Evolutionary conservation across 2,329 filamentous ascomycete species (phyloP).

Genomic region (Alternaria solani): DNA sequence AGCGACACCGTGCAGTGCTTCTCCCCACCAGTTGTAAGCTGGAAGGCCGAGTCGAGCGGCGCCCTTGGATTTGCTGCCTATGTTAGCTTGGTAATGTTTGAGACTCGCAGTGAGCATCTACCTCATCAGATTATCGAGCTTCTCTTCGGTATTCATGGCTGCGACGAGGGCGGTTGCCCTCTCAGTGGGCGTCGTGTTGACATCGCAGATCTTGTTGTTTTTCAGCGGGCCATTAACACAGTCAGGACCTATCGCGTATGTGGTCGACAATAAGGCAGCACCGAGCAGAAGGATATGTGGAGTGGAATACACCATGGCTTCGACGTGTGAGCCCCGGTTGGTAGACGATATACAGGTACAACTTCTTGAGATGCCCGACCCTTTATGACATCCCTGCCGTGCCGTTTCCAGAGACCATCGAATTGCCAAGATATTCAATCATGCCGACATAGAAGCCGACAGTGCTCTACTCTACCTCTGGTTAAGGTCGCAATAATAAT

Average conservation of each 20-base stretch:
- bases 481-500: not conserved
- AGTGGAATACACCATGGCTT: constrained; percentile 3
- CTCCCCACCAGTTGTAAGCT: constrained; percentile 63
- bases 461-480: not conserved
- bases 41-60: constrained; percentile 65
- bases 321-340: not conserved
- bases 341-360: not conserved
- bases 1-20: constrained; percentile 70
- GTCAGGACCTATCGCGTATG: constrained; percentile 52
- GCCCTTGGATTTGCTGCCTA: constrained; percentile 58
- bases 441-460: not conserved
- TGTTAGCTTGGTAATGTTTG: constrained; percentile 46
- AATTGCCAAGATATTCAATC: not conserved
- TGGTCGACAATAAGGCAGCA: constrained; percentile 3
- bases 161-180: constrained; percentile 55
- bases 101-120: not conserved
- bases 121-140: not conserved
- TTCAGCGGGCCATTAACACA: constrained; percentile 60
- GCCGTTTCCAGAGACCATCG: not conserved
- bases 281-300: constrained; percentile 2
- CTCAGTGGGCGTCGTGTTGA: constrained; percentile 47
- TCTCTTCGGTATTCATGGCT: not conserved
- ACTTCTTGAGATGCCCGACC: not conserved
- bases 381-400: not conserved
- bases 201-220: constrained; percentile 60